A percentile compares a stretch with the other conserved stretches of the same genome.
phyloP scores from a whole-genome alignment of 2,329 filamentous ascomycete genomes.

The Pseudogymnoascus sp. region DNA sequence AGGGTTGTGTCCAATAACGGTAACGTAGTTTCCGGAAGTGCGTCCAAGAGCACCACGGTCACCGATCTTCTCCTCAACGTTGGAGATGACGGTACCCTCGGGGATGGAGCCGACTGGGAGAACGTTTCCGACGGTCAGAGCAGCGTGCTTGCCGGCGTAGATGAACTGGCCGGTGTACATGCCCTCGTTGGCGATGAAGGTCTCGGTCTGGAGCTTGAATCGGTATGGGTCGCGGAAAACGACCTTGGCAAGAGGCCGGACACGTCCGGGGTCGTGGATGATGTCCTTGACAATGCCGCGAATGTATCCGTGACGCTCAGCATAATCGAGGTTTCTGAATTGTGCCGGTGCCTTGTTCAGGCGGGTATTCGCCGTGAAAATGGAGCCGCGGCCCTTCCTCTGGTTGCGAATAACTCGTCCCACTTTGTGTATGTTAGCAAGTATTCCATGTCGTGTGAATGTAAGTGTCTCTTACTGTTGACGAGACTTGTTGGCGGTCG shows the following conservation, averaged over 20 bases:
- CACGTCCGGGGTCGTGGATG: slow-evolving; percentile 94
- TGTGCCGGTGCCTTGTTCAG: slow-evolving; percentile 93
- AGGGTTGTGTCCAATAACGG: slow-evolving; percentile 94
- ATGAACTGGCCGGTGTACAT: slow-evolving; percentile 99
- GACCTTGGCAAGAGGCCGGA: slow-evolving; percentile 93
- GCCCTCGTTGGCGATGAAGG: slow-evolving; percentile 99
- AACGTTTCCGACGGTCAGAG: slow-evolving; percentile 94
- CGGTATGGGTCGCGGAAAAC: slow-evolving; percentile 96
- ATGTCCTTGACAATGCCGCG: slow-evolving; percentile 98
- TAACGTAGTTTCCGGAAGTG: slow-evolving; percentile 99
- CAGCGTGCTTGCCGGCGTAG: slow-evolving; percentile 99
- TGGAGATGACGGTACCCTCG: slow-evolving; percentile 98
- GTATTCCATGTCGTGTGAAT: background rate
- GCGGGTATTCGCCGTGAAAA: slow-evolving; percentile 75
- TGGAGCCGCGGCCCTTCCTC: slow-evolving; percentile 70
- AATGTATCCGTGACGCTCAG: slow-evolving; percentile 95
- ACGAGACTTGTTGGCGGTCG: slow-evolving; percentile 9
- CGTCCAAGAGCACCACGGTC: slow-evolving; percentile 94
- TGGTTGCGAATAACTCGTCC: slow-evolving; percentile 66
- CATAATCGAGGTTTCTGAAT: slow-evolving; percentile 94
- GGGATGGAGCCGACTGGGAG: slow-evolving; percentile 90
- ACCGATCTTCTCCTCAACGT: slow-evolving; percentile 98
- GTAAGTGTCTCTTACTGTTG: slow-evolving; percentile 8
- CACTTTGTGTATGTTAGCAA: slow-evolving; percentile 14
- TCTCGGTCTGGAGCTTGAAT: slow-evolving; percentile 97